Conservation (phyloP, 1,139 yeast genomes). For the Petasospora rhodanensis region DNA sequence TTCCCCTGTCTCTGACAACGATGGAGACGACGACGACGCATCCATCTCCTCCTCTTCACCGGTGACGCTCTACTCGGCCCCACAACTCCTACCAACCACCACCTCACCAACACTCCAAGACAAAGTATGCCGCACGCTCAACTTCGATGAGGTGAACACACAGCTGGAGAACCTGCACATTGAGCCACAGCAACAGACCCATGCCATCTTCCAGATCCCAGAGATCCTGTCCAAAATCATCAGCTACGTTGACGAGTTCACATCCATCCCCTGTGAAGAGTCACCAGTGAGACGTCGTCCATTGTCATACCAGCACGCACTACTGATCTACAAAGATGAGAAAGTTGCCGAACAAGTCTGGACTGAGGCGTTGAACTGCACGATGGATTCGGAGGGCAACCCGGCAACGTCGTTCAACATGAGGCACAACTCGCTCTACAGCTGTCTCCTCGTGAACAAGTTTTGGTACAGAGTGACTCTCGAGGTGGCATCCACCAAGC, state of each 20-base stretch:
- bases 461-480: slow-evolving; percentile 57
- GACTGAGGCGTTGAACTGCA: slow-evolving; percentile 29
- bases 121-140: slow-evolving; percentile 5
- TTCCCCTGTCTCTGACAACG: slow-evolving; percentile 19
- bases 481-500: slow-evolving; percentile 49
- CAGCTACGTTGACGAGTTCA: slow-evolving; percentile 48
- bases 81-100: slow-evolving; percentile 3
- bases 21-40: too few species aligned
- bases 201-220: slow-evolving; percentile 64
- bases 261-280: slow-evolving; percentile 53
- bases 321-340: slow-evolving; percentile 51
- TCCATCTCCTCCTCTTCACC: not conserved
- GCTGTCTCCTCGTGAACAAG: slow-evolving; percentile 64
- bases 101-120: slow-evolving; percentile 3
- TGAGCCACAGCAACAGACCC: slow-evolving; percentile 21
- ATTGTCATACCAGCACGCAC: slow-evolving; percentile 58
- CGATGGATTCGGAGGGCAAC: slow-evolving; percentile 13
- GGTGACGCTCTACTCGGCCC: slow-evolving; percentile 2
- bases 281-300: slow-evolving; percentile 64
- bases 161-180: slow-evolving; percentile 13
- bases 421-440: slow-evolving; percentile 36
- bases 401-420: slow-evolving; percentile 13
- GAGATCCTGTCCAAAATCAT: slow-evolving; percentile 67
- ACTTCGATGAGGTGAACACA: slow-evolving; percentile 11
- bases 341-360: slow-evolving; percentile 48